Percentiles rank a stretch among this genome's conserved stretches.
phyloP scores from a whole-genome alignment of 2,329 filamentous ascomycete genomes.

The Ceratocystis huliohia region DNA sequence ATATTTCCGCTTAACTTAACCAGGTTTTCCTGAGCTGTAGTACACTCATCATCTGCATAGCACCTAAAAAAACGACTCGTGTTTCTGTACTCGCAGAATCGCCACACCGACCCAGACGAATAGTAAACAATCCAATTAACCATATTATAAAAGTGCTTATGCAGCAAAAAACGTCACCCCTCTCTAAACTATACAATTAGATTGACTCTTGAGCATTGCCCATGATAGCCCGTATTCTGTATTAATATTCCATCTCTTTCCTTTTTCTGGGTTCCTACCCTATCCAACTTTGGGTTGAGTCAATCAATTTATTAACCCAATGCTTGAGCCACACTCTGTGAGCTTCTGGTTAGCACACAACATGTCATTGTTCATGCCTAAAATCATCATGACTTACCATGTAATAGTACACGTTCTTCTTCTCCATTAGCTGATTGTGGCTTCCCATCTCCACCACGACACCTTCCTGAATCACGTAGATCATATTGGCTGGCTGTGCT shows the following conservation, averaged over 20 bases:
- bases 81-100: not conserved
- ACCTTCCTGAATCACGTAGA: slow-evolving; percentile 34
- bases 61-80: too few relatives aligned
- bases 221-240: not conserved
- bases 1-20: too few relatives aligned
- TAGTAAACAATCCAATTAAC: not conserved
- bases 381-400: slow-evolving; percentile 32
- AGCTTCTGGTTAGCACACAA: not conserved
- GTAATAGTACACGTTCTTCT: slow-evolving; percentile 38
- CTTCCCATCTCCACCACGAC: slow-evolving; percentile 32
- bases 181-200: slow-evolving; percentile 11
- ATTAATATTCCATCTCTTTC: not conserved
- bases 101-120: not conserved
- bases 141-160: slow-evolving; percentile 7
- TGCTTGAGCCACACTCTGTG: slow-evolving; percentile 13
- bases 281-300: not conserved
- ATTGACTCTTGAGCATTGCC: slow-evolving; percentile 9
- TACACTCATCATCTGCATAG: too few relatives aligned
- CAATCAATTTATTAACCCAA: slow-evolving; percentile 6
- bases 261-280: not conserved
- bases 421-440: slow-evolving; percentile 41
- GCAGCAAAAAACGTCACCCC: not conserved
- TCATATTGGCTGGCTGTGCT: slow-evolving; percentile 33
- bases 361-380: not conserved
- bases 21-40: too few relatives aligned